Base-by-base conservation (phyloP, 2,329 filamentous ascomycete genomes). In the Sphaerulina musiva region DNA sequence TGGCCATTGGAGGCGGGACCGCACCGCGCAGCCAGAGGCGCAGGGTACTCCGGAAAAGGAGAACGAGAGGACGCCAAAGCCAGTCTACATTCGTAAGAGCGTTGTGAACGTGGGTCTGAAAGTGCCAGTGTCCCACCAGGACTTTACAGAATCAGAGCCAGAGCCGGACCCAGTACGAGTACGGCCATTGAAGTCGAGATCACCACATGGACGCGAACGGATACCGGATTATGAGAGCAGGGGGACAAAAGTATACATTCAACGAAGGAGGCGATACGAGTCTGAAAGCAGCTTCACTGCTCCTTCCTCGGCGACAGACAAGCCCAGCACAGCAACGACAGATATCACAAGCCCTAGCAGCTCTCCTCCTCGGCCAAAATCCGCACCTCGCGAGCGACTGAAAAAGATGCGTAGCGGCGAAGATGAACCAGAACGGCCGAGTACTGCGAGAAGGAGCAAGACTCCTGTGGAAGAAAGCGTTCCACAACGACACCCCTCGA, bases 1-100 rank as follows among this genome's bases (percentile, higher is more conserved):
- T 73, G 86, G 87, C 51, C 88, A 95, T 72, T 97, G 92, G 87
- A 62, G 68, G 26, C 66, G 65, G 50, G 68, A 71, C 52, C 62
- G 63, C 12, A 41, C 41, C 31, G 11, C 31, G 23, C 53, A 59
- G 10, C 49, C 59, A 29, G 59, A 61, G 41, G 60, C 63, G 42
- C 40, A 52, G n/a, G 48, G 56, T 10, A 61, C 52, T 17, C 62
- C 62, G 7, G 59, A 59, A 40, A 54, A 56, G 45, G 62, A 61
- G 10, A 55, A 58, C 46, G 62, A 61, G 10, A 55, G 57, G 14
- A 61, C 65, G 11, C 64, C 62, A 2, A 69, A 68, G 51, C 65
- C 64, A 9, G 56, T 63, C 14, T 62, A 59, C 1, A 63, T 68
- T 29, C 57, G 61, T 4, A 57, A 63, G 32, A 67, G 66, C 46